Base-by-base conservation (phyloP, 2,329 filamentous ascomycete species). In the Orbilia javanica region DNA sequence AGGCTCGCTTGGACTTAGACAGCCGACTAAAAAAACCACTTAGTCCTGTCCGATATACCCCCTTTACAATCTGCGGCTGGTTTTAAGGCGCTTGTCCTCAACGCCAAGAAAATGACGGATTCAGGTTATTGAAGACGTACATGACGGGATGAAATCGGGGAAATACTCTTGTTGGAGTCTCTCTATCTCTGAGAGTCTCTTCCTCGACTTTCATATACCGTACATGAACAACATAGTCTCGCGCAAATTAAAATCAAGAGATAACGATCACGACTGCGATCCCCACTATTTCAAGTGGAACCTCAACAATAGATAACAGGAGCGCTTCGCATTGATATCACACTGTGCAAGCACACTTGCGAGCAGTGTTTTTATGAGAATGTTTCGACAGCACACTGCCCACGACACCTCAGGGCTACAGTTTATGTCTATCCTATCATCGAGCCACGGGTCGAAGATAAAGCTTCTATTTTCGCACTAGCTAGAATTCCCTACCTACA, bases 51-150 rank as follows among this genome's bases (percentile, higher is more conserved):
- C 62, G 25, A 50, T 72, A 78, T 71, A 67, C 46, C 53, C 63
- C 68, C 60, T 68, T 46, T 39, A 62, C 11, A 29, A 36, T 55
- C 46, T 60, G 52, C 25, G 71, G 55, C 20, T 36, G 52, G 46
- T 73, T 39, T 76, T 63, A 48, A 31, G 65, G 81, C 71, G 87
- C 85, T 82, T 90, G 89, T 27, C 27, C 42, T 31, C 25, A 31
- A 46, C 31, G 65, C 72, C 72, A 76, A 76, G 72, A 27, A 3
- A 4, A 20, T 44, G 15, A 27, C 42, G 15, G 50, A 8, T 63
- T 71, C 55, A 42, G 55, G 34, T 42, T 22, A 22, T 39, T 13
- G 34, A 34, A 22, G 11, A 36, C 52, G 27, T 13, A 57, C 52
- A 13, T n/a, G n/a, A n/a, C n/a, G n/a, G n/a, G 52, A 57, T 10